phyloP scores from a whole-genome alignment of 495 filamentous ascomycete species.

The Viridothelium virens region DNA sequence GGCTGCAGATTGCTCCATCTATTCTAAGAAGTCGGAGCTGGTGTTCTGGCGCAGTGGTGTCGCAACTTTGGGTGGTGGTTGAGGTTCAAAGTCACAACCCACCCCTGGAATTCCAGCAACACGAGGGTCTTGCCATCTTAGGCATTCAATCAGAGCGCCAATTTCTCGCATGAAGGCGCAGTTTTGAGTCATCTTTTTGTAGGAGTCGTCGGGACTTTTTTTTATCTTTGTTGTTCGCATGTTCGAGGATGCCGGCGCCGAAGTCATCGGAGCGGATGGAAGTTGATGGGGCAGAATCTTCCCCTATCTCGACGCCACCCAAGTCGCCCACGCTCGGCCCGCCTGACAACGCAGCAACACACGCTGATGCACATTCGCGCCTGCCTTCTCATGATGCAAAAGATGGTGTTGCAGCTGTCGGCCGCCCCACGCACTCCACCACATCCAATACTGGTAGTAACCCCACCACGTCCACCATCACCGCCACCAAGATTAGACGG shows the following conservation, averaged over 20 bases:
- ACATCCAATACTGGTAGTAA: conserved; percentile 17
- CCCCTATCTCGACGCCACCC: conserved; percentile 25
- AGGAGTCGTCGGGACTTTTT: not conserved
- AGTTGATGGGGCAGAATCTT: conserved; percentile 15
- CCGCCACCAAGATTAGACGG: conserved; percentile 20
- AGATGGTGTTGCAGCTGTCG: conserved; percentile 13
- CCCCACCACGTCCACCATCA: conserved; percentile 11
- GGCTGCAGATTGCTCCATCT: not conserved
- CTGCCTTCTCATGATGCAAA: conserved; percentile 10
- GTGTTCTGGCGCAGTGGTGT: not conserved
- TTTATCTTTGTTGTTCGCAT: not conserved
- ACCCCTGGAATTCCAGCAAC: not conserved
- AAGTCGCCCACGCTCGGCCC: conserved; percentile 20
- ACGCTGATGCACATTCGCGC: not conserved
- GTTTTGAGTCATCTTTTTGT: not conserved
- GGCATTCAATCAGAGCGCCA: not conserved
- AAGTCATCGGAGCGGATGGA: conserved; percentile 3
- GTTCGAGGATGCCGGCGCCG: conserved; percentile 3
- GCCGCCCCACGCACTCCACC: conserved; percentile 15
- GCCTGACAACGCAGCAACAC: conserved; percentile 16
- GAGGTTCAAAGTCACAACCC: not conserved
- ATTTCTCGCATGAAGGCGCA: not conserved
- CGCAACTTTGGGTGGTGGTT: conserved; percentile 1
- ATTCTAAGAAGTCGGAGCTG: not conserved
- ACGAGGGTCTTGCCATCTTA: not conserved